Percentiles rank a stretch among this genome's conserved stretches.
phyloP scores from a whole-genome alignment of 306 rosid genomes.

The Sophora flavescens region DNA sequence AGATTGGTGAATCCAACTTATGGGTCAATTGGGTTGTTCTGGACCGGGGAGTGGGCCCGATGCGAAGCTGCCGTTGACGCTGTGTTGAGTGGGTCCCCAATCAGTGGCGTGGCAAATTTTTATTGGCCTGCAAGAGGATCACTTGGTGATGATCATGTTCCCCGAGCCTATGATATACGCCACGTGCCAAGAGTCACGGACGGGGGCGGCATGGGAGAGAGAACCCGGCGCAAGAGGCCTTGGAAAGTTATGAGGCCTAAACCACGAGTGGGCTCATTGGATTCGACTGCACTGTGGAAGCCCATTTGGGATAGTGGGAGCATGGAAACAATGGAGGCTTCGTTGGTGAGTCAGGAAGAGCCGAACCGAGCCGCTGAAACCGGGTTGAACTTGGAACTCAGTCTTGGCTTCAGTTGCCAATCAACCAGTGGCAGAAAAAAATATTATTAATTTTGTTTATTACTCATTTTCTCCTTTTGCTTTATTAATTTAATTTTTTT shows the following conservation, averaged over 20 bases:
- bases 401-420: constrained; percentile 45
- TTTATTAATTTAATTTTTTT: background rate
- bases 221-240: constrained; percentile 51
- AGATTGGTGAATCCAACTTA: constrained; percentile 70
- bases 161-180: constrained; percentile 50
- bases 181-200: constrained; percentile 50
- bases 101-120: background rate
- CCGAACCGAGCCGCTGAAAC: background rate
- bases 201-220: constrained; percentile 6
- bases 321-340: constrained; percentile 36
- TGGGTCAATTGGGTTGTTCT: constrained; percentile 72
- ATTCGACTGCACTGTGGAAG: constrained; percentile 5
- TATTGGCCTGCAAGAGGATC: background rate
- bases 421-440: background rate
- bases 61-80: constrained; percentile 75
- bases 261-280: background rate
- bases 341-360: constrained; percentile 12
- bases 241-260: constrained; percentile 19
- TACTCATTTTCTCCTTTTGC: background rate
- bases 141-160: background rate
- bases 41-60: constrained; percentile 60
- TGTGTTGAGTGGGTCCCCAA: constrained; percentile 54
- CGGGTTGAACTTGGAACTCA: constrained; percentile 50
- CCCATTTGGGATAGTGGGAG: constrained; percentile 27
- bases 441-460: background rate